phyloP scores from a whole-genome alignment of 225 moss, liverwort and hornwort species.

The Marchantia paleacea region DNA sequence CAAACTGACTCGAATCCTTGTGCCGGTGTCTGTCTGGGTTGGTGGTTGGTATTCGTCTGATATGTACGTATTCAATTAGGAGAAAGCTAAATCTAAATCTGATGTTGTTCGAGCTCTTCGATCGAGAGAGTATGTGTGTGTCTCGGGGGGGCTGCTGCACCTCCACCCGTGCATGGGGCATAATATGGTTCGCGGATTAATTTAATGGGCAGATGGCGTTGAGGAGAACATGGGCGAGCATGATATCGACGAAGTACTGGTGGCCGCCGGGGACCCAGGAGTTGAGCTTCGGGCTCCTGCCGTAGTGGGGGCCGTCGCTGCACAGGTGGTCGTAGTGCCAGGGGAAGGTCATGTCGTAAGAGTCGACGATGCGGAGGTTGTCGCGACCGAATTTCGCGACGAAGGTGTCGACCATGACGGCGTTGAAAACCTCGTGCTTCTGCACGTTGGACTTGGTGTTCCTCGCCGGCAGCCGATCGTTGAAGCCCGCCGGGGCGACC shows the following conservation, averaged over 20 bases:
- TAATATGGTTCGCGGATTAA: no score
- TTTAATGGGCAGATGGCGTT: slow-evolving; percentile 19
- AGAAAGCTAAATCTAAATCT: no score
- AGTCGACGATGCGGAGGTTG: slow-evolving; percentile 31
- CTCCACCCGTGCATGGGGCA: no score
- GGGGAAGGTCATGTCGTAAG: slow-evolving; percentile 47
- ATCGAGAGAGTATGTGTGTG: no score
- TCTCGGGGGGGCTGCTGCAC: no score
- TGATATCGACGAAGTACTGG: slow-evolving; percentile 52
- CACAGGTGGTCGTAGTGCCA: slow-evolving; percentile 47
- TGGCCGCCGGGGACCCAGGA: slow-evolving; percentile 1
- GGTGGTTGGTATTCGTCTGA: no score
- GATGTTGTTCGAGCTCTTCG: no score
- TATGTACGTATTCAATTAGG: no score
- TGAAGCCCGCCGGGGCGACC: slow-evolving; percentile 20
- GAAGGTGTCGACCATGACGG: slow-evolving; percentile 37
- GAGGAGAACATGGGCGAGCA: slow-evolving; percentile 48
- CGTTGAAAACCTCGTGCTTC: slow-evolving; percentile 42
- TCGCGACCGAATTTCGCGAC: slow-evolving; percentile 1
- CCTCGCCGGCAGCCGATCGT: slow-evolving; percentile 14
- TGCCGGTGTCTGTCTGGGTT: no score
- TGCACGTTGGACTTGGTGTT: slow-evolving; percentile 26
- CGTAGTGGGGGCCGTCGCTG: slow-evolving; percentile 50
- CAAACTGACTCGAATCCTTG: no score
- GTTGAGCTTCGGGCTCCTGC: slow-evolving; percentile 24